These are phyloP conservation scores for Boletus eberwhitei DNA, from an alignment of 768 basidiomycete species.

Conservation along the genomic window DNA sequence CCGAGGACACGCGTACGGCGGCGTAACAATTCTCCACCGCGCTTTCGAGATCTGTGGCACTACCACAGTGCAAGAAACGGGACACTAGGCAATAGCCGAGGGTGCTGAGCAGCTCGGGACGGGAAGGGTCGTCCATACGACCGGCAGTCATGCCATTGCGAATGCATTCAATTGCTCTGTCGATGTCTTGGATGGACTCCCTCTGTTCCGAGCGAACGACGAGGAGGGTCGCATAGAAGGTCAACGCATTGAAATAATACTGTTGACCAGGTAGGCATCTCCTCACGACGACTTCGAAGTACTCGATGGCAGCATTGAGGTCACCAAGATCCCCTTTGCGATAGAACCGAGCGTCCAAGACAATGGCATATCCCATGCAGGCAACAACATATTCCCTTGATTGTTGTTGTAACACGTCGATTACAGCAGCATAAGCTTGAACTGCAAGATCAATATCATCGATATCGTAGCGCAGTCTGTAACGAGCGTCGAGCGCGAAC, in stretches of 20 bases:
- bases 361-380: constrained; percentile 6
- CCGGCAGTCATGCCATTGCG: constrained; percentile 8
- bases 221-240: constrained; percentile 13
- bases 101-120: not conserved
- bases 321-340: constrained; percentile 11
- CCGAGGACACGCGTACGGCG: no score
- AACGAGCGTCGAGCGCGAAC: constrained; percentile 8
- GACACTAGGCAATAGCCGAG: constrained; percentile 12
- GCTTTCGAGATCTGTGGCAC: no score
- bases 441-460: constrained; percentile 13
- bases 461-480: constrained; percentile 9
- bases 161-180: constrained; percentile 12
- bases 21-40: no score
- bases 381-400: not conserved
- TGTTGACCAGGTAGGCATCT: constrained; percentile 6
- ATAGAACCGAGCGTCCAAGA: constrained; percentile 2
- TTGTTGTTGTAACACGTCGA: constrained; percentile 5
- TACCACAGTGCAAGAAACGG: constrained; percentile 9
- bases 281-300: constrained; percentile 5
- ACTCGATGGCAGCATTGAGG: constrained; percentile 9
- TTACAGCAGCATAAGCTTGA: constrained; percentile 5
- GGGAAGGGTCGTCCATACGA: not conserved
- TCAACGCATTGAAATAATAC: not conserved
- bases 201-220: constrained; percentile 5
- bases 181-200: constrained; percentile 14